Percentiles rank a stretch among this genome's conserved stretches.
These are phyloP conservation scores for Boletus sensibilis DNA, from an alignment of 768 basidiomycete species.

Conservation along the genomic window DNA sequence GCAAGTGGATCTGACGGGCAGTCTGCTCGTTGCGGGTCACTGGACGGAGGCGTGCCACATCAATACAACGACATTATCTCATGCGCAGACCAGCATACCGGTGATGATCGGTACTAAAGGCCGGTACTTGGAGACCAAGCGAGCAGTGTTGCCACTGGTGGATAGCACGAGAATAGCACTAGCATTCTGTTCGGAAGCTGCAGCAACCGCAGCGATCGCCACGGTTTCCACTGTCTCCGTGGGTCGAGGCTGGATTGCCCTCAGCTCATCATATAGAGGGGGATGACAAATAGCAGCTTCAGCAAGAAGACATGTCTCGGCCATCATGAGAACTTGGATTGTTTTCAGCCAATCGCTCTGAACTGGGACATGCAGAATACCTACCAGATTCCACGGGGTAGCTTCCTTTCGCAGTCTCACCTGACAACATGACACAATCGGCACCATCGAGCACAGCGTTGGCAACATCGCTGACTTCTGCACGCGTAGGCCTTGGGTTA, in stretches of 20 bases:
- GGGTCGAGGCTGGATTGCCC: conserved; percentile 74
- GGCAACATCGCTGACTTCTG: conserved; percentile 98
- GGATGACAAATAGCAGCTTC: conserved; percentile 96
- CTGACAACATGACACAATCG: conserved; percentile 99
- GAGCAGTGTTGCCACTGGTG: conserved; percentile 94
- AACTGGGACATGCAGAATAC: conserved; percentile 21
- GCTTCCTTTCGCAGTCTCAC: conserved; percentile 96
- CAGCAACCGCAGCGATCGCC: conserved; percentile 93
- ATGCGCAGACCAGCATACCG: conserved; percentile 46
- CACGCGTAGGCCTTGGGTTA: conserved; percentile 98
- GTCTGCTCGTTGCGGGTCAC: conserved; percentile 97
- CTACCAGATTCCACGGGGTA: conserved; percentile 94
- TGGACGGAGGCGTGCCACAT: conserved; percentile 29
- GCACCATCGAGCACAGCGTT: conserved; percentile 98
- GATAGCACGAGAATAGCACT: conserved; percentile 95
- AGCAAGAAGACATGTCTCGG: conserved; percentile 96
- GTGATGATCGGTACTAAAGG: conserved; percentile 93
- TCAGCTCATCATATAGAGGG: conserved; percentile 88
- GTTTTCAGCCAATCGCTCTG: conserved; percentile 4
- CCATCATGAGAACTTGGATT: conserved; percentile 92
- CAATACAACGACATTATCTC: background rate
- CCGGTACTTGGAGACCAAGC: conserved; percentile 94
- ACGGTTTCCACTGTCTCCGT: conserved; percentile 96
- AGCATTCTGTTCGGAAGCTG: conserved; percentile 92
- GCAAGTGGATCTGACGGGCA: conserved; percentile 92